Base-by-base conservation (phyloP, 164 flowering plant genomes). In the Nymphaea thermarum region DNA sequence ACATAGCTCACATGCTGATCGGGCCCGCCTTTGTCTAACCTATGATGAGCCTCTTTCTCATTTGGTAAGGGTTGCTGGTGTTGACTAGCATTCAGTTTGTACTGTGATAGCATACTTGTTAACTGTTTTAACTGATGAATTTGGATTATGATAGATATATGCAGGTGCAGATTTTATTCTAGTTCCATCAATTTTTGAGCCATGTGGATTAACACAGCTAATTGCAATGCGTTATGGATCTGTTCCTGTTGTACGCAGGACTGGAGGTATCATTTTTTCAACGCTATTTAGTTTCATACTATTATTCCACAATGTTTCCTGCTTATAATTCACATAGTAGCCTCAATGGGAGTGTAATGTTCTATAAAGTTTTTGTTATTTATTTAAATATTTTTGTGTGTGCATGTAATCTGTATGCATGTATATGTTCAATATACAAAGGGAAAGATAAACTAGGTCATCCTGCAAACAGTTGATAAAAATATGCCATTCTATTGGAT, bases 31-130 rank as follows among this genome's bases (percentile, higher is more conserved):
- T 42, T 82, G 88, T 81, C 77, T 94, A 79, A 81, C 89, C 65
- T 94, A 94, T 77, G 99, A 94, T 72, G 99, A 94, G 74, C 99
- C 98, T 72, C 96, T 94, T 69, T 94, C 98, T 15, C 99, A 94
- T 81, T 84, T 94, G 96, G 99, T 94, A 80, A 71, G 67, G 43
- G 12, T 2, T 12, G 7, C 55, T 47, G 55, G 55, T 47, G 55
- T 25, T 65, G 7, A 16, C 44, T 60, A 14, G 18, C 18, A 55
- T 43, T 43, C 57, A 43, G 14, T 6, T 44, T 43, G 17, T 53
- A 16, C 43, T 4, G 12, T 44, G 53, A 51, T 62, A 47, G 7
- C 55, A 6, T 47, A 47, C 7, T 12, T 6, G 12, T 47, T 6
- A 12, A 4, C 55, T 47, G 55, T 47, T 12, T 47, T 12, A 47